Base-by-base conservation (phyloP, 1,284 basidiomycete genomes). In the Xerocomus amazonicus region DNA sequence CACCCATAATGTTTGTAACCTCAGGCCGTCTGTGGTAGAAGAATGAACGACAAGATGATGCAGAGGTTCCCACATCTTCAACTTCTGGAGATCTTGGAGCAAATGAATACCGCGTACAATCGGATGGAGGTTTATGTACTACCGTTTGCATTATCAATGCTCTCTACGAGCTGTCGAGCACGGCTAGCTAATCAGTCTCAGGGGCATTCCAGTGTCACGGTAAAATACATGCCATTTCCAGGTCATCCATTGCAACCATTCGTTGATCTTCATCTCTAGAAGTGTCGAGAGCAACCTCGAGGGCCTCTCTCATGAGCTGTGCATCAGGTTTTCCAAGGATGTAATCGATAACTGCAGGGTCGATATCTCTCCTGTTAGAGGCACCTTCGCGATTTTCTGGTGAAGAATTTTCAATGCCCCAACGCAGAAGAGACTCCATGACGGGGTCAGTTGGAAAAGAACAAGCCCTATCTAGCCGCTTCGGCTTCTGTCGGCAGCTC, bases 61-160 rank as follows among this genome's bases (percentile, higher is more conserved):
- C 3, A 99, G 66, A 0, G 90, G 84, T 45, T 82, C 77, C 95
- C 96, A 98, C 71, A 99, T 83, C 53, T 85, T 80, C 60, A 98
- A 71, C 49, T 83, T 84, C 48, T 82, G 81, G 45, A 99, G 77
- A 72, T 98, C 90, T 92, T 56, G 5, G 8, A 43, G 16, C 38
- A 42, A 37, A 48, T 48, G 16, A 55, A 31, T 34, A 47, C n/a
- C 12, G 16, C 10, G 17, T 47, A 23, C 5, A 19, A 23, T 23
- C 2, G 35, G 31, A 32, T 6, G 2, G 23, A 38, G 32, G 43
- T 9, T 0, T 7, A 62, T 78, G 51, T 56, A 90, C 19, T 23
- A 23, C 89, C 86, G 66, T 94, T 97, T 3, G 96, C 95, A 68
- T 99, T 99, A 65, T 99, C 96, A 50, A 99, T 92, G 41, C 83